These are phyloP conservation scores for Fraxinus latifolia DNA, from an alignment of 305 asterid species.

Conservation along the genomic window DNA sequence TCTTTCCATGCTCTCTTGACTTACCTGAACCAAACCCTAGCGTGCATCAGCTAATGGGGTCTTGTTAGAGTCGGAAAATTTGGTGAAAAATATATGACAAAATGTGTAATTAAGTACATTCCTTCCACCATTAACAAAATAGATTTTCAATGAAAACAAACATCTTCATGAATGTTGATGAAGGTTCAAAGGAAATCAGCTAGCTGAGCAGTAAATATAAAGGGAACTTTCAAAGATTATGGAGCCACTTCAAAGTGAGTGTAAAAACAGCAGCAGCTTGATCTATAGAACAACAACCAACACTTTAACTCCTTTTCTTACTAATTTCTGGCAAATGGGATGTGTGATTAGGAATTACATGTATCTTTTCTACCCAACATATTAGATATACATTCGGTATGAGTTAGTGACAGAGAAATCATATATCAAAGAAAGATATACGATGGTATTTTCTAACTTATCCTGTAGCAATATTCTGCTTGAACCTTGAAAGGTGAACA, in stretches of 20 bases:
- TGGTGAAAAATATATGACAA: neutral
- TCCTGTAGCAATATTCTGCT: neutral
- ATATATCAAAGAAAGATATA: neutral
- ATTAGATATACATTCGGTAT: neutral
- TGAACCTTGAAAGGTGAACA: constrained; percentile 8
- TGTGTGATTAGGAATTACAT: neutral
- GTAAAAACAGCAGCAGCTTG: neutral
- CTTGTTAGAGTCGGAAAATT: neutral
- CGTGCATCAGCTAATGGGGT: neutral
- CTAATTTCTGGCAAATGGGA: neutral
- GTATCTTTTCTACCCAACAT: neutral
- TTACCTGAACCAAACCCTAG: neutral
- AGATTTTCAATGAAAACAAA: neutral
- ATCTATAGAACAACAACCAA: neutral
- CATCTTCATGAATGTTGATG: neutral
- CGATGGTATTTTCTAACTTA: neutral
- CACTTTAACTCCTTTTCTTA: neutral
- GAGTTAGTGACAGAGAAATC: neutral
- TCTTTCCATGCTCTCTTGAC: neutral
- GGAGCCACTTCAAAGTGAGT: neutral
- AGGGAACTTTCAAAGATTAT: neutral
- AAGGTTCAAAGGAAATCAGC: neutral
- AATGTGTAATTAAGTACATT: neutral
- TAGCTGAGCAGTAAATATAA: neutral
- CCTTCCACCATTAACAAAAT: neutral